Base-by-base conservation (phyloP, 192 early-diverging fungal species). In the Entrophospora sp. region DNA sequence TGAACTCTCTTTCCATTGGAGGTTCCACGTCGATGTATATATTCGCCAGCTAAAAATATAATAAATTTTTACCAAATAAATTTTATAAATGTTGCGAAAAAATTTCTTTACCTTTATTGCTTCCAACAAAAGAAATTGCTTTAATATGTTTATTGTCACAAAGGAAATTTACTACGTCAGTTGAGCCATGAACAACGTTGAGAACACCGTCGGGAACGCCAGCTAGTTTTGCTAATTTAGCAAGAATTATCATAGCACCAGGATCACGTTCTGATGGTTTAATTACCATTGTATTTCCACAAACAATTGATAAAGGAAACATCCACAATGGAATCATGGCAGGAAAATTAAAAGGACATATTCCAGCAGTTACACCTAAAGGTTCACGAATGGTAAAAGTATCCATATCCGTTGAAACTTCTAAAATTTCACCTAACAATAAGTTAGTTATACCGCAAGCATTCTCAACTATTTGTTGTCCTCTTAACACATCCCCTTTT, bases 321-420 rank as follows among this genome's bases (percentile, higher is more conserved):
- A 97, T 91, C 95, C 95, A 97, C 66, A 92, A 75, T 55, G 87
- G 87, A 44, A 89, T 87, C 93, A 95, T 96, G 37, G 93, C 95
- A 4, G 95, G 95, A 76, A 97, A 97, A 74, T 97, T 97, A 83
- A 97, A 97, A 44, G 95, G 93, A 67, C 86, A 87, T 64, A 97
- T 95, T 55, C 95, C 95, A 36, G 84, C 93, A 45, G 90, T 87
- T 28, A 97, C 95, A 63, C 95, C 95, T 52, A 91, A 75, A 24
- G 95, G 95, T 73, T 96, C 90, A 34, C 93, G 87, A 61, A 92
- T 87, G 9, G 88, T 89, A 78, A 91, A 96, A 16, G 95, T 97
- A 60, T 96, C 95, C 95, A 97, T 97, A 71, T 95, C 93, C 35
- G 78, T 85, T 6, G 91, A 74, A 20, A 97, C 95, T 40, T 87